Percentiles rank a stretch among this genome's conserved stretches.
phyloP scores from a whole-genome alignment of 2,329 filamentous ascomycete genomes.

The Sarocladiaceae sp. region DNA sequence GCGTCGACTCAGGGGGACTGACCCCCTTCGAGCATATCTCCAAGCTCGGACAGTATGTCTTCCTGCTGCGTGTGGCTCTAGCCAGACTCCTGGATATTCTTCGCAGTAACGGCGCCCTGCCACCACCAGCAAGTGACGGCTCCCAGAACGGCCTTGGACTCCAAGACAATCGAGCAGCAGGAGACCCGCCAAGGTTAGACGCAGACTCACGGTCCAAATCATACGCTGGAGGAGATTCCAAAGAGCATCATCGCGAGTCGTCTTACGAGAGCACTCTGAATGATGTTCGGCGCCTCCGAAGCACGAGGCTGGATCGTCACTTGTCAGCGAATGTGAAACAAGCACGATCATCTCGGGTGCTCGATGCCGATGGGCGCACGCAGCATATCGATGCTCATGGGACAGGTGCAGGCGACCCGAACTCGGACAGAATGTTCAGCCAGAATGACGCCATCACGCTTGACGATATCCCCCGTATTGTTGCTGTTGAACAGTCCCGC shows the following conservation, averaged over 20 bases:
- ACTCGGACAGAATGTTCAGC: constrained; percentile 75
- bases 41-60: constrained; percentile 90
- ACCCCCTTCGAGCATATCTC: constrained; percentile 66
- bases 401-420: constrained; percentile 39
- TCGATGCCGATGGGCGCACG: constrained; percentile 57
- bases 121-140: constrained; percentile 61
- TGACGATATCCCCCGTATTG: constrained; percentile 93
- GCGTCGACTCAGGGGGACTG: constrained; percentile 44
- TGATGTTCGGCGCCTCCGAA: constrained; percentile 85
- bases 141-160: constrained; percentile 25
- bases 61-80: constrained; percentile 83
- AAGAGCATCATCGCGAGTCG: constrained; percentile 59
- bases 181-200: constrained; percentile 49
- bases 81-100: constrained; percentile 84
- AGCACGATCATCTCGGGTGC: constrained; percentile 82
- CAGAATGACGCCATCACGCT: constrained; percentile 87
- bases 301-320: constrained; percentile 89
- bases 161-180: constrained; percentile 46
- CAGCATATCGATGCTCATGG: constrained; percentile 71
- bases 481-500: constrained; percentile 89
- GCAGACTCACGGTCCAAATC: constrained; percentile 69
- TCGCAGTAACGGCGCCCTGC: constrained; percentile 72
- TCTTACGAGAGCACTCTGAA: constrained; percentile 94
- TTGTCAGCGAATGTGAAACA: constrained; percentile 89
- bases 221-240: constrained; percentile 51